Conservation (phyloP, 2,329 filamentous ascomycete genomes). For the Ophiostoma pallidulum region DNA sequence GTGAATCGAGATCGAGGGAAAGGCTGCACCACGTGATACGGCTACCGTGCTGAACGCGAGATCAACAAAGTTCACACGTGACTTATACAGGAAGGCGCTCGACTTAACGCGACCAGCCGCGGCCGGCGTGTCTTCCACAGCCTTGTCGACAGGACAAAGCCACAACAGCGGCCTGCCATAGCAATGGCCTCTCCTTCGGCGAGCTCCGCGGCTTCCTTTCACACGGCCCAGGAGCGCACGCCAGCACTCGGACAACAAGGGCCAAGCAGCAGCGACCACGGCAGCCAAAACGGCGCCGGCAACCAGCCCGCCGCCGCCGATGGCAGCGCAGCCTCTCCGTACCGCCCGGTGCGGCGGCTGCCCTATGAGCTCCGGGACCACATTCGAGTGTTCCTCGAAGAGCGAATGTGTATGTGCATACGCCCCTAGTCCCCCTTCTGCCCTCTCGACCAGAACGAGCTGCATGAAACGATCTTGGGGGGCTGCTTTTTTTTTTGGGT, state of each 20-base stretch:
- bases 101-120: too few relatives aligned
- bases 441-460: too few relatives aligned
- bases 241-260: background rate
- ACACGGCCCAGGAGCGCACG: background rate
- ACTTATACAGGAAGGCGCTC: too few relatives aligned
- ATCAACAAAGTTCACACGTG: too few relatives aligned
- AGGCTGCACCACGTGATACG: too few relatives aligned
- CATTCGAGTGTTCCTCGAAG: conserved; percentile 64
- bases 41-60: too few relatives aligned
- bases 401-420: conserved; percentile 46
- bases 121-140: background rate
- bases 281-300: background rate
- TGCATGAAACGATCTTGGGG: too few relatives aligned
- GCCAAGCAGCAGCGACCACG: background rate
- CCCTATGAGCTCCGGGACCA: conserved; percentile 57
- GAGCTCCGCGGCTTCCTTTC: conserved; percentile 9
- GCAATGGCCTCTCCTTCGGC: conserved; percentile 2
- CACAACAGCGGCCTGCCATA: background rate
- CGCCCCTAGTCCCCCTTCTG: too few relatives aligned
- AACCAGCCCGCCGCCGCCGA: background rate
- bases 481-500: too few relatives aligned
- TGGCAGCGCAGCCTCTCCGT: conserved; percentile 23
- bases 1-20: too few relatives aligned
- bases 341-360: conserved; percentile 46
- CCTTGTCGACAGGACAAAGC: background rate